A percentile compares a stretch with the other conserved stretches of the same genome.
These are phyloP conservation scores for Blastobotrys malaysiensis DNA, from an alignment of 1,139 yeast genomes.

Conservation along the genomic window DNA sequence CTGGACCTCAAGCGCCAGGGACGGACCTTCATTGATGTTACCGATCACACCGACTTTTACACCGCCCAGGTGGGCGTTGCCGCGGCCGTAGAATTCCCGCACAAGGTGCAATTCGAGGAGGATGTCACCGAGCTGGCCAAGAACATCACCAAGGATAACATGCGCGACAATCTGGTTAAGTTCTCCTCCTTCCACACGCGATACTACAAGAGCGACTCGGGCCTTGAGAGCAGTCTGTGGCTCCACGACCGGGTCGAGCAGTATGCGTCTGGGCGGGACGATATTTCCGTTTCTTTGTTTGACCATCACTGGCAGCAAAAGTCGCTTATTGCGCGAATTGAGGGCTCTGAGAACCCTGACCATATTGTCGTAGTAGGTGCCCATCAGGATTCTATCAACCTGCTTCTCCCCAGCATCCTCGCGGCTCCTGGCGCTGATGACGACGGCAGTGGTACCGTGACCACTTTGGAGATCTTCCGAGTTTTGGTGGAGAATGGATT, in stretches of 20 bases:
- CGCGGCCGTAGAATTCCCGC: constrained; percentile 49
- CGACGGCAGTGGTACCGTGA: constrained; percentile 84
- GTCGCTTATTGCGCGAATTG: constrained; percentile 46
- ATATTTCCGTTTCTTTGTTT: constrained; percentile 38
- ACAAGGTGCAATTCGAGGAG: constrained; percentile 35
- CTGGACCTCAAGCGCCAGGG: constrained; percentile 49
- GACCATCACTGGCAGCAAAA: constrained; percentile 56
- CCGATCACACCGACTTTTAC: constrained; percentile 37
- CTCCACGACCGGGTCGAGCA: constrained; percentile 46
- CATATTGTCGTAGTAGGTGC: constrained; percentile 72
- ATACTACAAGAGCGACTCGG: constrained; percentile 68
- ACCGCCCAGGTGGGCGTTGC: constrained; percentile 8
- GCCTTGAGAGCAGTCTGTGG: constrained; percentile 72
- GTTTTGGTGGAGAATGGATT: constrained; percentile 46
- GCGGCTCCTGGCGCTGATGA: constrained; percentile 96
- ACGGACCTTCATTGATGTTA: constrained; percentile 64
- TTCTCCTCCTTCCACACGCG: constrained; percentile 75
- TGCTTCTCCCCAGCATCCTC: constrained; percentile 61
- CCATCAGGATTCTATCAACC: constrained; percentile 81
- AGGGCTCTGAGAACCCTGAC: constrained; percentile 37
- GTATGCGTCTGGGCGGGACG: constrained; percentile 32
- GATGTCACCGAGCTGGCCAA: constrained; percentile 41
- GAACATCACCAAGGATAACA: constrained; percentile 41
- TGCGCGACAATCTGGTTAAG: constrained; percentile 51
- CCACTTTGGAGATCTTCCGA: constrained; percentile 70